Evolutionary conservation across 257 asterid species (phyloP).

Genomic region (Datura wrightii): DNA sequence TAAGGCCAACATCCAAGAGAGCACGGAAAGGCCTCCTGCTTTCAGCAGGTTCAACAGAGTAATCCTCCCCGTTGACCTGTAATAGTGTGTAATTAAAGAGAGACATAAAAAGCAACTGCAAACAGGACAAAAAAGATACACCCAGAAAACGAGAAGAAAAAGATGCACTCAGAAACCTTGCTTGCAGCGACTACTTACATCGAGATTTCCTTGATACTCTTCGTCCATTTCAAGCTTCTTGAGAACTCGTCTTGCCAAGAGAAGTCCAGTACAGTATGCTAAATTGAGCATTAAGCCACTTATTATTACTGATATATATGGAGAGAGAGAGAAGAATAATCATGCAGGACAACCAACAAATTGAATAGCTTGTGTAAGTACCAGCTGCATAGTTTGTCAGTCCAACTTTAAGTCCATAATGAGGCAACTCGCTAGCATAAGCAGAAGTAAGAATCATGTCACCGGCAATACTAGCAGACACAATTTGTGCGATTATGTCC

Average conservation of each 20-base stretch:
- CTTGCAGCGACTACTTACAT: slow-evolving; percentile 49
- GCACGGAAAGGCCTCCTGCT: slow-evolving; percentile 97
- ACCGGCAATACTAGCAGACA: slow-evolving; percentile 82
- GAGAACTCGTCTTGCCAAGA: slow-evolving; percentile 79
- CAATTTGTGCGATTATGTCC: slow-evolving; percentile 71
- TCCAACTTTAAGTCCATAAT: slow-evolving; percentile 81
- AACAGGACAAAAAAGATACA: neutral
- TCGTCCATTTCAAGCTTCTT: slow-evolving; percentile 81
- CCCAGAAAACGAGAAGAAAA: neutral
- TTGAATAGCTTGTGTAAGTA: slow-evolving; percentile 30
- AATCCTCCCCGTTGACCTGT: slow-evolving; percentile 95
- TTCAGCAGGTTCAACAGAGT: slow-evolving; percentile 85
- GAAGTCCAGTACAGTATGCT: slow-evolving; percentile 94
- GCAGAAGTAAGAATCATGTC: slow-evolving; percentile 82
- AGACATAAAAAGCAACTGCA: neutral
- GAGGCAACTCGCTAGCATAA: slow-evolving; percentile 80
- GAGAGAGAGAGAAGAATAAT: neutral
- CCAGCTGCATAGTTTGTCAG: slow-evolving; percentile 89
- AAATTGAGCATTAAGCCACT: neutral
- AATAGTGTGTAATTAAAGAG: neutral
- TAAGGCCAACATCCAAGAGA: slow-evolving; percentile 88
- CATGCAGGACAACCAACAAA: neutral
- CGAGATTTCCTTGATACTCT: slow-evolving; percentile 82
- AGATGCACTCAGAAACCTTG: neutral
- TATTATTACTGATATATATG: neutral